Conservation (phyloP, 83 land plant genomes). For the Diphasiastrum complanatum region DNA sequence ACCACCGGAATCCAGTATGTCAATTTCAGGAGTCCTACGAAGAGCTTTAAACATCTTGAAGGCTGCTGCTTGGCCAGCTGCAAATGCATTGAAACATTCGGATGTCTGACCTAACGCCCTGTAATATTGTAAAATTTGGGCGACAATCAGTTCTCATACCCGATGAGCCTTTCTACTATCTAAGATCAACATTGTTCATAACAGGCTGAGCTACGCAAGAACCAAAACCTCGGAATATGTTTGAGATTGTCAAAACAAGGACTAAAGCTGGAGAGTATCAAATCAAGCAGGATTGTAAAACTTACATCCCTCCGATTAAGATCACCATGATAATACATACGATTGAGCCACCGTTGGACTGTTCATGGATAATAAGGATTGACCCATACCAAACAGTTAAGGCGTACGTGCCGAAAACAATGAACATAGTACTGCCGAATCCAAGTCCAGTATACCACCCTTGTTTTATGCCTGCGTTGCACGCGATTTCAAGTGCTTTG, state of each 20-base stretch:
- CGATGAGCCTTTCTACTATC: no score
- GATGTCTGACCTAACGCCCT: constrained; percentile 68
- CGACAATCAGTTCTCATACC: no score
- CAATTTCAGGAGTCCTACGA: constrained; percentile 51
- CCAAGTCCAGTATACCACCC: constrained; percentile 34
- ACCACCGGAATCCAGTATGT: constrained; percentile 50
- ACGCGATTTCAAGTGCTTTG: constrained; percentile 21
- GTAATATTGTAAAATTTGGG: no score
- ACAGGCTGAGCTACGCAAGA: no score
- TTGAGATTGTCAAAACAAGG: no score
- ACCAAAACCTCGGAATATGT: no score
- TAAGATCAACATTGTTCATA: no score
- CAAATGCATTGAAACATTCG: constrained; percentile 55
- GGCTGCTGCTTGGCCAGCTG: constrained; percentile 77
- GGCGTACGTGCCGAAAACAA: constrained; percentile 26
- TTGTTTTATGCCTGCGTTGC: constrained; percentile 14
- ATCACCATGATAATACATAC: constrained; percentile 27
- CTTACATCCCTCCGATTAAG: constrained; percentile 35
- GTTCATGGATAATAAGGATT: constrained; percentile 22
- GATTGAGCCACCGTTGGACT: constrained; percentile 28
- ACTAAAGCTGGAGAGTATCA: no score
- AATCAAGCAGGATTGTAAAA: no score
- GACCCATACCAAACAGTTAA: constrained; percentile 41
- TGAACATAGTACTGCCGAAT: constrained; percentile 20
- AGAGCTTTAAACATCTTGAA: constrained; percentile 82